These are phyloP conservation scores for Glonium stellatum DNA, from an alignment of 495 filamentous ascomycete genomes.

Conservation along the genomic window DNA sequence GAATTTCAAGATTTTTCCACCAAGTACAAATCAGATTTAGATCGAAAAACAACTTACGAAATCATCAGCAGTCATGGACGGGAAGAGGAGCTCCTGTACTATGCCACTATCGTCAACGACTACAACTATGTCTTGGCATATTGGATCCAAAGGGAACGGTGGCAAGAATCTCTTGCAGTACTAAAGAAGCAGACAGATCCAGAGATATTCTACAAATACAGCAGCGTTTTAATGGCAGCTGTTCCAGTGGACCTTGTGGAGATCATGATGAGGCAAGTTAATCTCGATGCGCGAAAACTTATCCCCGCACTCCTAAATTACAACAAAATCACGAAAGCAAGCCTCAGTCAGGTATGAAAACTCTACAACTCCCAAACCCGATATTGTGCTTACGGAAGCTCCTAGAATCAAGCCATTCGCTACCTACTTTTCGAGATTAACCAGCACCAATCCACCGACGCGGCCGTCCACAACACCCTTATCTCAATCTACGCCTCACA, in stretches of 20 bases:
- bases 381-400: not conserved
- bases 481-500: constrained; percentile 94
- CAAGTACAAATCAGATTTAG: constrained; percentile 77
- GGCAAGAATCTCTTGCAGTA: constrained; percentile 81
- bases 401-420: constrained; percentile 82
- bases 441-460: constrained; percentile 69
- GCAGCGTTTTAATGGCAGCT: constrained; percentile 91
- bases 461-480: constrained; percentile 95
- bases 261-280: constrained; percentile 84
- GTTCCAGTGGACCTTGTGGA: constrained; percentile 77
- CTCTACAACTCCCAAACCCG: not conserved
- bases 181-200: constrained; percentile 85
- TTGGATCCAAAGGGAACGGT: constrained; percentile 94
- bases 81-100: constrained; percentile 85
- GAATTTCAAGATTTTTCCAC: constrained; percentile 86
- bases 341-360: constrained; percentile 36
- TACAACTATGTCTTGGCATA: constrained; percentile 92
- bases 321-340: constrained; percentile 62
- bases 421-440: constrained; percentile 93
- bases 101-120: constrained; percentile 79
- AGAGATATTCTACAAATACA: constrained; percentile 91
- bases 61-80: constrained; percentile 92
- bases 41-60: constrained; percentile 87
- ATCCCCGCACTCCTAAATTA: constrained; percentile 93
- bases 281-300: constrained; percentile 78